A percentile compares a stretch with the other conserved stretches of the same genome.
These are phyloP conservation scores for Aspergillus bertholletiae DNA, from an alignment of 495 filamentous ascomycete genomes.

Conservation along the genomic window DNA sequence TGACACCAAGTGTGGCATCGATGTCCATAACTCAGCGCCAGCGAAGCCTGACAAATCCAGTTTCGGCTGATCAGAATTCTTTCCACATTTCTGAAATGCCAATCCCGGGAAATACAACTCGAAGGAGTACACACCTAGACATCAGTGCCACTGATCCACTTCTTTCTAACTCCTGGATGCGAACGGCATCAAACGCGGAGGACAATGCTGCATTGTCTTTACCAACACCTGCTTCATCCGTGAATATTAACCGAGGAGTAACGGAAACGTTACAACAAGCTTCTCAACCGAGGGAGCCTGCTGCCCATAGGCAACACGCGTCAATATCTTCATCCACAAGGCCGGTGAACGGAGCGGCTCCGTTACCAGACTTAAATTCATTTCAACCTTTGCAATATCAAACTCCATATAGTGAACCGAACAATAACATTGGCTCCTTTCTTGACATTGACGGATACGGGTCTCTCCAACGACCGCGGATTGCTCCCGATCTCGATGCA, in stretches of 20 bases:
- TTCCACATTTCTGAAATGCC: background rate
- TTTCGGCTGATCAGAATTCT: background rate
- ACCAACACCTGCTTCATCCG: conserved; percentile 30
- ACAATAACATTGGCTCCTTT: conserved; percentile 24
- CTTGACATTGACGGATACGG: conserved; percentile 35
- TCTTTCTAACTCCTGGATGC: conserved; percentile 30
- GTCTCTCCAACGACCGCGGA: conserved; percentile 29
- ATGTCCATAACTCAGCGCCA: conserved; percentile 1
- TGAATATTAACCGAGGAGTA: conserved; percentile 23
- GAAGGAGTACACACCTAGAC: conserved; percentile 5
- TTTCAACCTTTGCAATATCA: conserved; percentile 29
- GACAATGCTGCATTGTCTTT: conserved; percentile 26
- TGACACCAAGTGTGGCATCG: background rate
- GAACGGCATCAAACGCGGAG: conserved; percentile 26
- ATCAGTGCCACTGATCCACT: conserved; percentile 22
- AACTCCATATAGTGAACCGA: conserved; percentile 27
- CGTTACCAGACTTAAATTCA: conserved; percentile 25
- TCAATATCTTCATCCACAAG: conserved; percentile 22
- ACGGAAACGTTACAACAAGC: conserved; percentile 20
- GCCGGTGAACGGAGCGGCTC: conserved; percentile 17
- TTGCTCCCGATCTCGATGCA: conserved; percentile 41
- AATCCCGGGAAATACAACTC: background rate
- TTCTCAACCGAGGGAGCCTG: conserved; percentile 17
- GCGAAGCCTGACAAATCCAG: background rate
- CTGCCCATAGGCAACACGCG: conserved; percentile 8